Percentiles rank a stretch among this genome's conserved stretches.
Evolutionary conservation across 768 basidiomycete genomes (phyloP).

Genomic region (Rhodocollybia butyracea): DNA sequence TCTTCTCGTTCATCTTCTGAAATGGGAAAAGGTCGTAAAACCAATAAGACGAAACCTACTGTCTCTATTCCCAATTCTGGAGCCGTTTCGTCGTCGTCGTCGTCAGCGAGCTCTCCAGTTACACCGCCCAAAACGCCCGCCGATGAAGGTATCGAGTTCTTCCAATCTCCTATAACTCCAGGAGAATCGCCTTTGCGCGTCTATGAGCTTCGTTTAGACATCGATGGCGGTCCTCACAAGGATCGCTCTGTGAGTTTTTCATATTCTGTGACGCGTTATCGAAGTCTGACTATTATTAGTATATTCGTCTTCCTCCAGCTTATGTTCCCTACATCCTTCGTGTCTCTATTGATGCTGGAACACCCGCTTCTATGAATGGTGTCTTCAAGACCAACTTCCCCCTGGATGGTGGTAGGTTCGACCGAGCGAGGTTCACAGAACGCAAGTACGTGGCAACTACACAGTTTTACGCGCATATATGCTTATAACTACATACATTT

Average conservation of each 20-base stretch:
- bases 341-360: constrained; percentile 89
- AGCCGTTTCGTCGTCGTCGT: not conserved
- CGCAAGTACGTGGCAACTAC: constrained; percentile 55
- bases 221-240: constrained; percentile 88
- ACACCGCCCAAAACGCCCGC: constrained; percentile 58
- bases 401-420: constrained; percentile 85
- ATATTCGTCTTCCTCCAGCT: constrained; percentile 93
- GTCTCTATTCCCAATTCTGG: constrained; percentile 4
- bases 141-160: constrained; percentile 67
- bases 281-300: constrained; percentile 43
- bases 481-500: constrained; percentile 6
- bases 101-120: not conserved
- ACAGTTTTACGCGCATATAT: constrained; percentile 16
- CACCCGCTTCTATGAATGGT: constrained; percentile 85
- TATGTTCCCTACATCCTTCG: constrained; percentile 86
- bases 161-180: constrained; percentile 34
- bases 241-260: constrained; percentile 67
- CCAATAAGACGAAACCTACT: not conserved
- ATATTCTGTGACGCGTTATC: constrained; percentile 3
- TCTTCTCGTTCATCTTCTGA: not conserved
- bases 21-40: constrained; percentile 10
- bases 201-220: constrained; percentile 82
- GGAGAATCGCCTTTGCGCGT: constrained; percentile 72
- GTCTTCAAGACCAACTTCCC: constrained; percentile 97
- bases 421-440: constrained; percentile 69